Conservation (phyloP, 2,329 filamentous ascomycete genomes). For the Aspergillus sp. region DNA sequence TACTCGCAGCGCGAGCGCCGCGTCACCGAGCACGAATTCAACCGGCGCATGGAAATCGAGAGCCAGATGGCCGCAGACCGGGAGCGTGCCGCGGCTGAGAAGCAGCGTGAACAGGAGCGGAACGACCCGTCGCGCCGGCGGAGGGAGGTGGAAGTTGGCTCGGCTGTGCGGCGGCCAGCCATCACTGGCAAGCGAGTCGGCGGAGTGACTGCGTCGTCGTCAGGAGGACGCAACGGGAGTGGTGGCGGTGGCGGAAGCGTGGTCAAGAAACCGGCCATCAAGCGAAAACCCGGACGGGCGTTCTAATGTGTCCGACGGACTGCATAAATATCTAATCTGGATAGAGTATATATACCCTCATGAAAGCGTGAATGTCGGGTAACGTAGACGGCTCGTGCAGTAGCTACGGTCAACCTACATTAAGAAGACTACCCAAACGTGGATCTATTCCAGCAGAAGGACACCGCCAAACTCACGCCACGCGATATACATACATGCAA, state of each 20-base stretch:
- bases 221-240: constrained; percentile 17
- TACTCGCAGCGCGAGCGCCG: constrained; percentile 84
- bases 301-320: constrained; percentile 22
- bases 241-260: constrained; percentile 32
- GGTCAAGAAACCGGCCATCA: constrained; percentile 38
- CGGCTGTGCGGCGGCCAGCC: constrained; percentile 35
- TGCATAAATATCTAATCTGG: not conserved
- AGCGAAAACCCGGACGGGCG: constrained; percentile 35
- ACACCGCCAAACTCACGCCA: not conserved
- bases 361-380: not conserved
- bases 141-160: constrained; percentile 37
- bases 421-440: not conserved
- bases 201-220: constrained; percentile 27
- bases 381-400: not conserved
- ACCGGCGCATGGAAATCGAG: constrained; percentile 89
- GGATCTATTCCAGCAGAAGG: not conserved
- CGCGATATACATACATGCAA: not conserved
- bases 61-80: constrained; percentile 87
- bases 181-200: constrained; percentile 28
- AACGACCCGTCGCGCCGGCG: constrained; percentile 34
- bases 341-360: constrained; percentile 10
- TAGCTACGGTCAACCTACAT: not conserved
- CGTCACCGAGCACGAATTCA: constrained; percentile 88
- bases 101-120: constrained; percentile 38
- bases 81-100: constrained; percentile 48